Conservation (phyloP, 352 stramenopile species). For the Pilasporangium apinafurcum region DNA sequence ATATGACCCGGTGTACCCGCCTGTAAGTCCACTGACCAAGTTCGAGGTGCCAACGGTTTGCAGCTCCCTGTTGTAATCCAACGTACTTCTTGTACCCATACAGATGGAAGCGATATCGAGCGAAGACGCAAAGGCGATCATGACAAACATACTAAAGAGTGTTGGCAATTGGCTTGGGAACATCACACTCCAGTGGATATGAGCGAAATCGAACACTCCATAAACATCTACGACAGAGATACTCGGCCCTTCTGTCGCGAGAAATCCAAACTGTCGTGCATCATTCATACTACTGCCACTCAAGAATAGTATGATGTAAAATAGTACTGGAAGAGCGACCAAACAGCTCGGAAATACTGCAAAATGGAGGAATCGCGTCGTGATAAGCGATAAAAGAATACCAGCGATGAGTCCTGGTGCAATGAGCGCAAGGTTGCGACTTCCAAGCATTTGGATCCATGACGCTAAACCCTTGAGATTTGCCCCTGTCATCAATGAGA, state of each 20-base stretch:
- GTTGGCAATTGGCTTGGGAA: conserved; percentile 55
- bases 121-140: conserved; percentile 92
- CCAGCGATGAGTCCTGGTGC: conserved; percentile 69
- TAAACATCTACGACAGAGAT: conserved; percentile 42
- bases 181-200: conserved; percentile 76
- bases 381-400: conserved; percentile 62
- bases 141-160: conserved; percentile 92
- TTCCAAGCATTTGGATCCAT: conserved; percentile 58
- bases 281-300: conserved; percentile 77
- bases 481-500: conserved; percentile 80
- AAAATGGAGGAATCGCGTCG: conserved; percentile 60
- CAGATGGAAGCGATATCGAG: conserved; percentile 94
- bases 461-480: conserved; percentile 62
- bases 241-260: conserved; percentile 28
- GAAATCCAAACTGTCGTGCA: conserved; percentile 84
- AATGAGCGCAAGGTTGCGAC: conserved; percentile 62
- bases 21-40: conserved; percentile 76
- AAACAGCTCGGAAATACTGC: conserved; percentile 56
- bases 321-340: conserved; percentile 45
- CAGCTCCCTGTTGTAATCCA: conserved; percentile 94
- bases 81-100: conserved; percentile 88
- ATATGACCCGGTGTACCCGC: conserved; percentile 87
- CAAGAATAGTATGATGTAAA: conserved; percentile 84
- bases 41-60: conserved; percentile 93
- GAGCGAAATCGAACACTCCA: conserved; percentile 59